phyloP scores from a whole-genome alignment of 768 basidiomycete genomes.

The Calvatia gigantea region DNA sequence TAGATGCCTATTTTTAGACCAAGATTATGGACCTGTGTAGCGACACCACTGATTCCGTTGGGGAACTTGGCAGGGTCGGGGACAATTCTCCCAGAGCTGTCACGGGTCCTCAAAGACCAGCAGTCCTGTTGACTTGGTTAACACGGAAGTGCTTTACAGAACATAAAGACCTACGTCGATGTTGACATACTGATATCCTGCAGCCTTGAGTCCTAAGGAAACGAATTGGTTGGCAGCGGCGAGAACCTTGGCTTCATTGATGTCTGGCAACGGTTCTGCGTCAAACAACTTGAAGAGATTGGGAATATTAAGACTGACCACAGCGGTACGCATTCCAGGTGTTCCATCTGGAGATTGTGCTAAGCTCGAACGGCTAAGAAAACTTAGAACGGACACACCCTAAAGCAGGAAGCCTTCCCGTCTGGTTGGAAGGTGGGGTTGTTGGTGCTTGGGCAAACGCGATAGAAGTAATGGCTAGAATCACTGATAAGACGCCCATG shows the following conservation, averaged over 20 bases:
- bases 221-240: conserved; percentile 44
- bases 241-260: conserved; percentile 41
- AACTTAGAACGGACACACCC: conserved; percentile 26
- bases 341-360: conserved; percentile 40
- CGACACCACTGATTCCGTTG: conserved; percentile 43
- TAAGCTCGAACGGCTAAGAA: background rate
- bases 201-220: conserved; percentile 43
- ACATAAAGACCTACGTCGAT: conserved; percentile 36
- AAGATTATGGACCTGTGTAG: conserved; percentile 40
- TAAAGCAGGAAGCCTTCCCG: conserved; percentile 44
- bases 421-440: conserved; percentile 33
- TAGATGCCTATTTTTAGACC: conserved; percentile 53
- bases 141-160: background rate
- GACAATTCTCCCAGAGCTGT: conserved; percentile 38
- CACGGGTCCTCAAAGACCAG: conserved; percentile 39
- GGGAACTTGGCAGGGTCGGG: conserved; percentile 54
- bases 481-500: conserved; percentile 2
- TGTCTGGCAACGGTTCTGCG: conserved; percentile 24
- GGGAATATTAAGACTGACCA: background rate
- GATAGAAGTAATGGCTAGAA: conserved; percentile 4
- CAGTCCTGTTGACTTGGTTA: conserved; percentile 34
- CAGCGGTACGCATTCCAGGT: conserved; percentile 50
- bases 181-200: conserved; percentile 49
- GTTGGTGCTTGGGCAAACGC: conserved; percentile 32
- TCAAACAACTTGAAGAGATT: background rate